Evolutionary conservation across 352 stramenopile genomes (phyloP).

Genomic region (Phytopythium vexans): DNA sequence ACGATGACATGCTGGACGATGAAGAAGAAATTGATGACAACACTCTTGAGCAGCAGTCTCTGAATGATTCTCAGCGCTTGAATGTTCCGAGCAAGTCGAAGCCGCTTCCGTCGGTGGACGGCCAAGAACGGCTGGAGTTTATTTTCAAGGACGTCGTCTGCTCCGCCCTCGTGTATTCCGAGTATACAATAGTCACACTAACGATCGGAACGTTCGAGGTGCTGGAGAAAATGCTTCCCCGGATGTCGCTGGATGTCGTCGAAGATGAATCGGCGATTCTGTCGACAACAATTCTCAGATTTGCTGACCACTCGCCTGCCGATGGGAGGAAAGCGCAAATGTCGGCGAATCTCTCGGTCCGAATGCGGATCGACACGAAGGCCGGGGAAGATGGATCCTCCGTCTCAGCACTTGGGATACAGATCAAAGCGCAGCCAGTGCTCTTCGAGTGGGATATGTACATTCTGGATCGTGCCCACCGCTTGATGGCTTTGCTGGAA

Average conservation of each 20-base stretch:
- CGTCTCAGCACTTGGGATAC: constrained; percentile 46
- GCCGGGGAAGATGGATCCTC: constrained; percentile 18
- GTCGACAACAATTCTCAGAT: constrained; percentile 53
- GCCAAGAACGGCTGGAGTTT: constrained; percentile 65
- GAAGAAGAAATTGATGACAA: constrained; percentile 31
- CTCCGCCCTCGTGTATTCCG: constrained; percentile 57
- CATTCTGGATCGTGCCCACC: constrained; percentile 72
- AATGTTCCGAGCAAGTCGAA: constrained; percentile 25
- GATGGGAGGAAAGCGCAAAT: constrained; percentile 58
- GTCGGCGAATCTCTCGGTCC: constrained; percentile 63
- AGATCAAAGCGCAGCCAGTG: constrained; percentile 71
- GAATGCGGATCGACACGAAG: constrained; percentile 63
- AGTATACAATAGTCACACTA: constrained; percentile 44
- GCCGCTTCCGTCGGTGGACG: constrained; percentile 48
- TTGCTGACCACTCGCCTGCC: constrained; percentile 56
- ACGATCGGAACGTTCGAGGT: constrained; percentile 62
- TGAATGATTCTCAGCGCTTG: constrained; percentile 20
- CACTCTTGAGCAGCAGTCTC: constrained; percentile 10
- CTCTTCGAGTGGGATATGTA: constrained; percentile 88
- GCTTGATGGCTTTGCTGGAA: constrained; percentile 71
- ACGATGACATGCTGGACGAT: constrained; percentile 72
- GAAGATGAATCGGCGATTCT: constrained; percentile 63
- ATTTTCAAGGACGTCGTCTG: constrained; percentile 70
- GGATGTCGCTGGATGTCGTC: constrained; percentile 69
- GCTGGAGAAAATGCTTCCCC: constrained; percentile 68